Evolutionary conservation across 2,329 filamentous ascomycete species (phyloP).

Genomic region (Periglandula ipomoeae): DNA sequence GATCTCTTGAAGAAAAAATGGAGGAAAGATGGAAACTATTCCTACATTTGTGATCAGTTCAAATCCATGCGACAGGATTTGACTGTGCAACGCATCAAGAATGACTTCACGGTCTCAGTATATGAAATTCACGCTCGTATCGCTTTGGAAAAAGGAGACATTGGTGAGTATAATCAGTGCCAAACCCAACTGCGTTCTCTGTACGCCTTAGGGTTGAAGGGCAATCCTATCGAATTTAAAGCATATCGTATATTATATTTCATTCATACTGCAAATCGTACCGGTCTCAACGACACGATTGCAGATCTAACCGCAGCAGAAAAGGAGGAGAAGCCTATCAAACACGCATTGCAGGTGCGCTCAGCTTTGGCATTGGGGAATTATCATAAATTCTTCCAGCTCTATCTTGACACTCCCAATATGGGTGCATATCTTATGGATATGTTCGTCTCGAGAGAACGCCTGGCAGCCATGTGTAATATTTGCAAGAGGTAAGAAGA

Average conservation of each 20-base stretch:
- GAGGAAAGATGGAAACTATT: slow-evolving; percentile 88
- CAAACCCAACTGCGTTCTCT: slow-evolving; percentile 93
- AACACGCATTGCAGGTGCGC: slow-evolving; percentile 84
- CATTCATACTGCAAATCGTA: slow-evolving; percentile 97
- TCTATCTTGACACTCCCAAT: slow-evolving; percentile 88
- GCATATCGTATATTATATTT: slow-evolving; percentile 99
- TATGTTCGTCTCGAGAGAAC: slow-evolving; percentile 94
- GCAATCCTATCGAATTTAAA: slow-evolving; percentile 91
- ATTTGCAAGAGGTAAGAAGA: slow-evolving; percentile 77
- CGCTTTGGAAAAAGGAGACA: slow-evolving; percentile 93
- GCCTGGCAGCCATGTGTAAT: slow-evolving; percentile 78
- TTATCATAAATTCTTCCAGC: slow-evolving; percentile 95
- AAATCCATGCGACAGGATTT: slow-evolving; percentile 97
- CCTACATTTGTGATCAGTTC: slow-evolving; percentile 98
- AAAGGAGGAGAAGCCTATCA: slow-evolving; percentile 74
- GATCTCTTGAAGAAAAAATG: slow-evolving; percentile 90
- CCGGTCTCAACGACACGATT: slow-evolving; percentile 94
- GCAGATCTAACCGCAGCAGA: slow-evolving; percentile 98
- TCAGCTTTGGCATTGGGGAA: slow-evolving; percentile 89
- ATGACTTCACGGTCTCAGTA: slow-evolving; percentile 89
- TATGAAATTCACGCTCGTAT: slow-evolving; percentile 98
- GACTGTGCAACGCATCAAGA: slow-evolving; percentile 94
- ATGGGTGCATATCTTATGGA: slow-evolving; percentile 99
- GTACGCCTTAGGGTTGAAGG: slow-evolving; percentile 79
- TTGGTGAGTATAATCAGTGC: slow-evolving; percentile 99